Base-by-base conservation (phyloP, 2,329 filamentous ascomycete genomes). In the Intubia oerlemansii region DNA sequence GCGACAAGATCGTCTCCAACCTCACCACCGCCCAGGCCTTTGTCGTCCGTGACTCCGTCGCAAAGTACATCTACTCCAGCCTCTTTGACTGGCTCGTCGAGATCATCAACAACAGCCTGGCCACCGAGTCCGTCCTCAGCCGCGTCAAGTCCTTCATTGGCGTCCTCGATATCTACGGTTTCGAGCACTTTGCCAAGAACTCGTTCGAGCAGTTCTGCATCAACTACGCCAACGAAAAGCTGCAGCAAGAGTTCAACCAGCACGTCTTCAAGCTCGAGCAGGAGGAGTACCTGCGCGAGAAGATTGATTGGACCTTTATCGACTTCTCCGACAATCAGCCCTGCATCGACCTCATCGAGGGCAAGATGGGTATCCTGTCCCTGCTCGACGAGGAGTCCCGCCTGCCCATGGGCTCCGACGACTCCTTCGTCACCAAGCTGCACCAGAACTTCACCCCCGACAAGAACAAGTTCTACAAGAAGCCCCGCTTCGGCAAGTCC, bases 141-240 rank as follows among this genome's bases (percentile, higher is more conserved):
- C 69, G 79, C 23, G 81, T 91, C 32, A 66, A 60, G 31, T 85
- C 80, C 2, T 98, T 98, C 51, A 98, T 98, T 43, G 88, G 88
- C 50, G 88, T 98, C 27, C 66, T 98, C 38, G 88, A 98, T 79
- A 98, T 98, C 41, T 95, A 95, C 52, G 85, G 85, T 38, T 98
- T 98, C 46, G 88, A 98, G 51, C 88, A 95, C 53, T 98, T 98
- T 45, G 85, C 88, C 36, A 95, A 93, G 61, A 98, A 98, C 57
- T 98, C 88, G 1, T 98, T 98, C 44, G 88, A 98, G 50, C 88
- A 98, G 50, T 98, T 98, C 53, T 98, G 88, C 55, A 98, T 98
- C 66, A 98, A 98, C 54, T 98, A 98, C 45, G 88, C 88, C 53
- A 98, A 98, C 52, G 88, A 98, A 54, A 98, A 98, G 54, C 59